Conservation (phyloP, 805 yeast genomes). For the Metschnikowia noctiluminum region DNA sequence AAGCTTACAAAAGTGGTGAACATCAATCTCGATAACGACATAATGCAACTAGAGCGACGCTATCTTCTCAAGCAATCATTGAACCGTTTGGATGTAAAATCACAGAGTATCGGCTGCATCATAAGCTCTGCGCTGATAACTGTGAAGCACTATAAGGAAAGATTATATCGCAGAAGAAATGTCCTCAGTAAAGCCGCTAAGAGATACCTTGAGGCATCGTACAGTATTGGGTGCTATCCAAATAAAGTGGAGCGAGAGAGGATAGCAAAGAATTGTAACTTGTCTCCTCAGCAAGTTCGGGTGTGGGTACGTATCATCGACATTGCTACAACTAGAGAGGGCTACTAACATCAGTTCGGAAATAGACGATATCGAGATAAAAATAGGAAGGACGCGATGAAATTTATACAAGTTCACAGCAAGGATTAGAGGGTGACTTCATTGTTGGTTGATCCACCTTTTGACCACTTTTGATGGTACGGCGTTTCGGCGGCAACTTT, state of each 20-base stretch:
- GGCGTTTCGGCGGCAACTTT: too few relatives aligned
- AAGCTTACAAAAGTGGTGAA: background rate
- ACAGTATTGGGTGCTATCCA: slow-evolving; percentile 16
- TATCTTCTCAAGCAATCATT: background rate
- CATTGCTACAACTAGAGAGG: too few relatives aligned
- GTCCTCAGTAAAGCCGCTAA: background rate
- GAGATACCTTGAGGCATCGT: slow-evolving; percentile 1
- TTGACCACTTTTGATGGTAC: background rate
- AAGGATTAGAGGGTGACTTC: background rate
- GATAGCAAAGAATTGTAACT: slow-evolving; percentile 26
- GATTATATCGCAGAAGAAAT: background rate
- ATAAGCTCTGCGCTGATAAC: background rate
- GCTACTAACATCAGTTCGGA: slow-evolving; percentile 23
- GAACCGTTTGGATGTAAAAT: background rate
- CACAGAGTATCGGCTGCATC: background rate
- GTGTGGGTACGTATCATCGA: slow-evolving; percentile 29
- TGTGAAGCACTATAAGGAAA: slow-evolving; percentile 1
- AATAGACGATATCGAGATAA: slow-evolving; percentile 28
- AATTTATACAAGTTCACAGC: slow-evolving; percentile 2
- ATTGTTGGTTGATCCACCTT: background rate
- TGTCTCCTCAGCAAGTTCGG: slow-evolving; percentile 28
- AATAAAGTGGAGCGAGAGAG: slow-evolving; percentile 24
- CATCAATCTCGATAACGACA: slow-evolving; percentile 1
- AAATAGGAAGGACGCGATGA: slow-evolving; percentile 4
- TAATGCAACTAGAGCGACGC: background rate